A percentile compares a stretch with the other conserved stretches of the same genome.
phyloP scores from a whole-genome alignment of 208 protist genomes.

The Acanthamoeba lugdunensis region DNA sequence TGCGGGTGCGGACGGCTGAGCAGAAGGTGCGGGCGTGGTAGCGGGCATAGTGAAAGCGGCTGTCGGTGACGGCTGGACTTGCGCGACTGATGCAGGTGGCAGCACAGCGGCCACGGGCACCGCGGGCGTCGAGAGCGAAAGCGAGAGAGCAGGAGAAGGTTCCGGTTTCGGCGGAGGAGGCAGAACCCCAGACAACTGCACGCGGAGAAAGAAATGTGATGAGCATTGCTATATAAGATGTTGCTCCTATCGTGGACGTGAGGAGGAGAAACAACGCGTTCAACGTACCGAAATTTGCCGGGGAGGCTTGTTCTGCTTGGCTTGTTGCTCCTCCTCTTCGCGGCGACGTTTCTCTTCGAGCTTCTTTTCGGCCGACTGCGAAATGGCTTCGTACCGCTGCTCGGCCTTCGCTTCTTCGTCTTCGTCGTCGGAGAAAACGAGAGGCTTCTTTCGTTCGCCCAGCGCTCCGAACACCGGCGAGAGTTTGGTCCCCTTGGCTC shows the following conservation, averaged over 20 bases:
- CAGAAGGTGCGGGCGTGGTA: not conserved
- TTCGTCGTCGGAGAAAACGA: conserved; percentile 26
- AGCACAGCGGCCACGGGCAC: not conserved
- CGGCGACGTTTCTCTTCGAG: conserved; percentile 39
- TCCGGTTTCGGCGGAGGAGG: conserved; percentile 51
- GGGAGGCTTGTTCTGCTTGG: not conserved
- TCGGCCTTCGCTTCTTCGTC: conserved; percentile 30
- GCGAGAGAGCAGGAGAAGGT: not conserved
- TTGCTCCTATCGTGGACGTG: not conserved
- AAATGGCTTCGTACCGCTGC: conserved; percentile 3
- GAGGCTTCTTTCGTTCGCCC: not conserved
- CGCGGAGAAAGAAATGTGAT: not conserved
- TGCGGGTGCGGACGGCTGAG: not conserved
- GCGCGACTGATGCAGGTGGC: not conserved
- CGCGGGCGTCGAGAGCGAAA: not conserved
- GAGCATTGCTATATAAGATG: not conserved
- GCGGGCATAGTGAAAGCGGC: not conserved
- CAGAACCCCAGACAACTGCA: conserved; percentile 29
- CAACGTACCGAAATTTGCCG: conserved; percentile 10
- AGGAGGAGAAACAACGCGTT: not conserved
- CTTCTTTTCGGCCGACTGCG: conserved; percentile 32
- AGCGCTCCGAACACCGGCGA: conserved; percentile 18
- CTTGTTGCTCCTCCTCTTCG: conserved; percentile 2
- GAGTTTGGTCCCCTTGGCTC: conserved; percentile 14
- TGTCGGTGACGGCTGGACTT: not conserved